Conservation (phyloP, 495 filamentous ascomycete species). For the Bryoglossum gracile region DNA sequence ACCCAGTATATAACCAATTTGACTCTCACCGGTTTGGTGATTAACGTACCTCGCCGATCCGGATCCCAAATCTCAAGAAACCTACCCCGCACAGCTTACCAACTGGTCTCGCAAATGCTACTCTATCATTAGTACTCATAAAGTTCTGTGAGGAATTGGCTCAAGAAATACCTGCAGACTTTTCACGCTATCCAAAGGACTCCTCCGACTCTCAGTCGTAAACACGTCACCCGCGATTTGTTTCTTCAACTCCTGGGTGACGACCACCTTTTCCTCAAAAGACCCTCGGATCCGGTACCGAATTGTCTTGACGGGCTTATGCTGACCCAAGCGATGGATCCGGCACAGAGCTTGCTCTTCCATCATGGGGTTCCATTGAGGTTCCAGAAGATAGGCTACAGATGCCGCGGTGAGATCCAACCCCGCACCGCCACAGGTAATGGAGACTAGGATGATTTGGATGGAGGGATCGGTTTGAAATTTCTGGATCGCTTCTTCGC, state of each 20-base stretch:
- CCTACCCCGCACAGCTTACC: too few relatives aligned
- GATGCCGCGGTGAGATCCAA: slow-evolving; percentile 34
- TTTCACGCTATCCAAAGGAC: neutral
- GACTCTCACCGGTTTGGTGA: too few relatives aligned
- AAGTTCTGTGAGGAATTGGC: neutral
- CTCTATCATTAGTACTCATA: neutral
- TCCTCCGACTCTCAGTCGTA: neutral
- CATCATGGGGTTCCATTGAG: slow-evolving; percentile 35
- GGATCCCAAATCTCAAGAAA: too few relatives aligned
- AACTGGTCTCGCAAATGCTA: neutral
- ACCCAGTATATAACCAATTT: too few relatives aligned
- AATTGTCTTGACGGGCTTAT: slow-evolving; percentile 30
- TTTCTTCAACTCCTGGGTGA: neutral
- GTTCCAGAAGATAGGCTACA: slow-evolving; percentile 36
- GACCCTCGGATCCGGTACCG: slow-evolving; percentile 28
- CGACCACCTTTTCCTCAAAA: slow-evolving; percentile 26
- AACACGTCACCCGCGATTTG: neutral
- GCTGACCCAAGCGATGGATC: slow-evolving; percentile 34
- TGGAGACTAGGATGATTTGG: slow-evolving; percentile 33
- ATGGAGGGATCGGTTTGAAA: slow-evolving; percentile 28
- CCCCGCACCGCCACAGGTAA: slow-evolving; percentile 37
- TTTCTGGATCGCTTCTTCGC: slow-evolving; percentile 27
- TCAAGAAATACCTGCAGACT: neutral
- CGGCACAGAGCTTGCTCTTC: slow-evolving; percentile 37
- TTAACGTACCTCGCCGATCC: too few relatives aligned